Conservation (phyloP, 192 early-diverging fungal genomes). For the Dissophora globulifera region DNA sequence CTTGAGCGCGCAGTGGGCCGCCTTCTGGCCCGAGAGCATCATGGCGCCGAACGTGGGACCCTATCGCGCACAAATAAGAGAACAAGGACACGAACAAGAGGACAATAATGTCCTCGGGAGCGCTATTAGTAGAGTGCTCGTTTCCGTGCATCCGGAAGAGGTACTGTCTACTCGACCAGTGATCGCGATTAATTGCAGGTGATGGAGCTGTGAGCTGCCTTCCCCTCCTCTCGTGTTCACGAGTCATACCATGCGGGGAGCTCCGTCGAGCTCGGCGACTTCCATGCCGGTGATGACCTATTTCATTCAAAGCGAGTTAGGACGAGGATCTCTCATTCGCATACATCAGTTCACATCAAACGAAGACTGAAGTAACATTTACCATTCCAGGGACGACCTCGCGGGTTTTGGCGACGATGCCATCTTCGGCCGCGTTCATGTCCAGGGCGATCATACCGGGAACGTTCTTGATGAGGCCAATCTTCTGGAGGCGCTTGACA, state of each 20-base stretch:
- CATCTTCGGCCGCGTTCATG: conserved; percentile 76
- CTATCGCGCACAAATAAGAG: conserved; percentile 18
- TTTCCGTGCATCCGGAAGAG: not conserved
- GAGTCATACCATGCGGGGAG: conserved; percentile 71
- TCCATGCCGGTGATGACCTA: conserved; percentile 71
- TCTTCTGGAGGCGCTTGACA: conserved; percentile 70
- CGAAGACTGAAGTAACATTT: not conserved
- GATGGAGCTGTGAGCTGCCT: too few relatives aligned
- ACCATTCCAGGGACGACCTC: conserved; percentile 79
- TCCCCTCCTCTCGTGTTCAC: not conserved
- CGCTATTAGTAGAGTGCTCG: not conserved
- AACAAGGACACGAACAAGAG: conserved; percentile 1
- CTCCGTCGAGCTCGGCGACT: conserved; percentile 74
- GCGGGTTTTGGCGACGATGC: conserved; percentile 70
- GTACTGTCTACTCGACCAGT: too few relatives aligned
- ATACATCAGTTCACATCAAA: not conserved
- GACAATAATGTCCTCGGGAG: conserved; percentile 6
- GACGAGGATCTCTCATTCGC: too few relatives aligned
- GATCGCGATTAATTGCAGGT: too few relatives aligned
- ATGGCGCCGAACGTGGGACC: conserved; percentile 67
- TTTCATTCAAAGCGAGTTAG: too few relatives aligned
- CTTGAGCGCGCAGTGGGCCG: conserved; percentile 67
- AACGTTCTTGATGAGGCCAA: conserved; percentile 66
- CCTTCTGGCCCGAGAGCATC: conserved; percentile 76
- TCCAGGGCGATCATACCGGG: conserved; percentile 73